These are phyloP conservation scores for Chenopodium suecicum DNA, from an alignment of 148 eudicot genomes.

Conservation along the genomic window DNA sequence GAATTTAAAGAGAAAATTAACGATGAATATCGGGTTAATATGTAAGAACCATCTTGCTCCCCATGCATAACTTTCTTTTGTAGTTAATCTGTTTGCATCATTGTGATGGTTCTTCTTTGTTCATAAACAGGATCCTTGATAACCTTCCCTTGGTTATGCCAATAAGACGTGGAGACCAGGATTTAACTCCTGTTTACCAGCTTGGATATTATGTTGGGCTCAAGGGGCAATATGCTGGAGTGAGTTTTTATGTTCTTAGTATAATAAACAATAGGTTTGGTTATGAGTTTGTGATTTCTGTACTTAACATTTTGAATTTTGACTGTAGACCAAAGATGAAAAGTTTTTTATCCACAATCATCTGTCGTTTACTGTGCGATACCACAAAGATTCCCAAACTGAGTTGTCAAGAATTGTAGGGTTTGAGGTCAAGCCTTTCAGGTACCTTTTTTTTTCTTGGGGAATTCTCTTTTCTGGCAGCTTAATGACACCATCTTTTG, in stretches of 20 bases:
- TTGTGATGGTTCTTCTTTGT: slow-evolving; percentile 4
- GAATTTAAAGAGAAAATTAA: slow-evolving; percentile 59
- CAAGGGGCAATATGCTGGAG: slow-evolving; percentile 56
- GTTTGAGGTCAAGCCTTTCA: slow-evolving; percentile 50
- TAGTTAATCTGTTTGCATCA: not conserved
- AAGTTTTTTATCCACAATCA: slow-evolving; percentile 53
- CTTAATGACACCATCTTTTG: slow-evolving; percentile 1
- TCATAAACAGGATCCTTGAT: slow-evolving; percentile 53
- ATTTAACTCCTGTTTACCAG: slow-evolving; percentile 51
- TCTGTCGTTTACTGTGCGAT: slow-evolving; percentile 42
- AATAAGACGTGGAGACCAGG: slow-evolving; percentile 48
- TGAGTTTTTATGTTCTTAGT: slow-evolving; percentile 31
- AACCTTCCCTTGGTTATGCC: slow-evolving; percentile 67
- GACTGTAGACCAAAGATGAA: slow-evolving; percentile 40
- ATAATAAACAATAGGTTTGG: not conserved
- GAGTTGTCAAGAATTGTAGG: slow-evolving; percentile 50
- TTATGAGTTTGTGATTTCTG: slow-evolving; percentile 1
- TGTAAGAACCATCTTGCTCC: slow-evolving; percentile 29
- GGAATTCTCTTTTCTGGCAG: not conserved
- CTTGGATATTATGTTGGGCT: slow-evolving; percentile 63
- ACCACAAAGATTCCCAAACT: slow-evolving; percentile 39
- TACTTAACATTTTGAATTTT: slow-evolving; percentile 22
- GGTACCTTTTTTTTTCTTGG: slow-evolving; percentile 25
- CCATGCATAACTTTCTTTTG: slow-evolving; percentile 1
- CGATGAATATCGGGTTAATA: slow-evolving; percentile 59